These are phyloP conservation scores for Aspergillus ostianus DNA, from an alignment of 495 filamentous ascomycete genomes.

Conservation along the genomic window DNA sequence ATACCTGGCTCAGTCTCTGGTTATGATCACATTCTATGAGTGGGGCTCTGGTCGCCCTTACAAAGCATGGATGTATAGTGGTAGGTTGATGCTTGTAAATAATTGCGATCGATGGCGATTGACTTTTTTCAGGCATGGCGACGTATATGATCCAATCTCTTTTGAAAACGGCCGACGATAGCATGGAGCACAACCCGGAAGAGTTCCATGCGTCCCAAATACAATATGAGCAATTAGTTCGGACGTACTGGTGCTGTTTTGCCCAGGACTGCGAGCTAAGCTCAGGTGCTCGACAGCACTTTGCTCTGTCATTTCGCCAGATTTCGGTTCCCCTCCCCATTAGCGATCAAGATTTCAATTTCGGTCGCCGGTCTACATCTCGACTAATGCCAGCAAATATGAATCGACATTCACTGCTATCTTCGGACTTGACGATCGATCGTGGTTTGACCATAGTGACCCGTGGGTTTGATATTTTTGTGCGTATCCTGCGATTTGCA, in stretches of 20 bases:
- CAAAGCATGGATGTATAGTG: slow-evolving; percentile 49
- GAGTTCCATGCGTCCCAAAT: slow-evolving; percentile 41
- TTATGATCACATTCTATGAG: slow-evolving; percentile 45
- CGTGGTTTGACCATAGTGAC: slow-evolving; percentile 40
- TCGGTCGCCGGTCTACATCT: slow-evolving; percentile 25
- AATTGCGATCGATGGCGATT: not conserved
- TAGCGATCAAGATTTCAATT: slow-evolving; percentile 42
- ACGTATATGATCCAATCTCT: slow-evolving; percentile 49
- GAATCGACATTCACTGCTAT: slow-evolving; percentile 22
- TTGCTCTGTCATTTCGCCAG: slow-evolving; percentile 42
- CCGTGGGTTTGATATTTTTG: slow-evolving; percentile 45
- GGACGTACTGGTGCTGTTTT: slow-evolving; percentile 48
- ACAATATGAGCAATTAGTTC: slow-evolving; percentile 44
- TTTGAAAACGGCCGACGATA: slow-evolving; percentile 44
- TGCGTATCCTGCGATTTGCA: slow-evolving; percentile 43
- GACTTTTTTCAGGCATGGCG: slow-evolving; percentile 35
- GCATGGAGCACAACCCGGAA: slow-evolving; percentile 41
- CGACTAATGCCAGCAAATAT: slow-evolving; percentile 41
- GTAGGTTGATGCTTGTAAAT: slow-evolving; percentile 16
- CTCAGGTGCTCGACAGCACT: slow-evolving; percentile 45
- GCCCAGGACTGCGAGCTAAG: slow-evolving; percentile 46
- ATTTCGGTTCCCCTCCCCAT: slow-evolving; percentile 45
- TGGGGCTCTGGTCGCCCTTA: slow-evolving; percentile 46
- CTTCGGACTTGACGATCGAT: slow-evolving; percentile 34
- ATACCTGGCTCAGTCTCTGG: slow-evolving; percentile 41